Conservation (phyloP, 169 alveolate species). For the Babesia bigemina region DNA sequence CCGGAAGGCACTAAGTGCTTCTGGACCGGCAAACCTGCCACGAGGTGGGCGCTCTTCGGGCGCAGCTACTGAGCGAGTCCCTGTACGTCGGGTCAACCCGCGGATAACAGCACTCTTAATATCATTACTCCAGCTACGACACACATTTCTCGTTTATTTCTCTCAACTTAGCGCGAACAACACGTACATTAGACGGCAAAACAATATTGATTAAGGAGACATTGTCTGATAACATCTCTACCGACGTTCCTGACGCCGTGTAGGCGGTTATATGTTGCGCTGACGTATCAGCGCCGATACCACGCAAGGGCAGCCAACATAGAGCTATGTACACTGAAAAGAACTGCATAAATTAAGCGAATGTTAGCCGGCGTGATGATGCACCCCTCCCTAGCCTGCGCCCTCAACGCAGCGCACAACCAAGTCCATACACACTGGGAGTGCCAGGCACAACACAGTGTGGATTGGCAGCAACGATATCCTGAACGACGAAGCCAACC, state of each 20-base stretch:
- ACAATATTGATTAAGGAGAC: no score
- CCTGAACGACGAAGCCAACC: background rate
- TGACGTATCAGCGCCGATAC: no score
- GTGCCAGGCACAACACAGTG: background rate
- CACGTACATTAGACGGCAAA: background rate
- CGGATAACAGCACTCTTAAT: background rate
- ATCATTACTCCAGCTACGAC: no score
- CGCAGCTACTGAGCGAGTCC: conserved; percentile 88
- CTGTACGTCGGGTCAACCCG: background rate
- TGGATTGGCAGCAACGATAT: conserved; percentile 8
- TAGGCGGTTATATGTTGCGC: no score
- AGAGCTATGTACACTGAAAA: no score
- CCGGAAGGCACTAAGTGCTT: conserved; percentile 92
- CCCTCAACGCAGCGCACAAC: conserved; percentile 8
- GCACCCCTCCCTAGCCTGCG: background rate
- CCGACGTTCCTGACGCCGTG: no score
- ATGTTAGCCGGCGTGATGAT: background rate
- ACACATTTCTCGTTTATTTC: background rate
- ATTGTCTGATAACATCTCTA: no score
- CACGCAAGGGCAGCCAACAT: no score
- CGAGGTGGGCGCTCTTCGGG: conserved; percentile 90
- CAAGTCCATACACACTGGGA: conserved; percentile 9
- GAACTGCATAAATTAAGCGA: background rate
- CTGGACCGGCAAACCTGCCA: conserved; percentile 94
- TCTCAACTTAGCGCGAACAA: background rate